Conservation (phyloP, 2,329 filamentous ascomycete species). For the Neonectria magnoliae region DNA sequence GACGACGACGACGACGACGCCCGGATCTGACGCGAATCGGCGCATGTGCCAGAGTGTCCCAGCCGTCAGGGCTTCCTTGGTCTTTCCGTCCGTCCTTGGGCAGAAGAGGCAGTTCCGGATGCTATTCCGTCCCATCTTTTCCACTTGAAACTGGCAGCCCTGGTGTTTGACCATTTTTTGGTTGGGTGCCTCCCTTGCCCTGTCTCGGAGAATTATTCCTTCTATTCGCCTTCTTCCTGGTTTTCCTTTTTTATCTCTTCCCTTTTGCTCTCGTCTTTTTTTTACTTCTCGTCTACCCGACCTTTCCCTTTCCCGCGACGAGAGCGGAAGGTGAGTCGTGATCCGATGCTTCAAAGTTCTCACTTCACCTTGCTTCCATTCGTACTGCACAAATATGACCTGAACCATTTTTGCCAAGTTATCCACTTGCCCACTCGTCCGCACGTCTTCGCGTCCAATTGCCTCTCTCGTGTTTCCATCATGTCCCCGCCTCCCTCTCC, state of each 20-base stretch:
- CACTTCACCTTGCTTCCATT: not conserved
- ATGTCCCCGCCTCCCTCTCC: constrained; percentile 2
- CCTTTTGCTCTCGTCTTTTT: constrained; percentile 4
- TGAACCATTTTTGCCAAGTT: constrained; percentile 5
- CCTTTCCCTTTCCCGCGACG: not conserved
- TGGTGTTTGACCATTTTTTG: not conserved
- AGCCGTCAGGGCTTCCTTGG: too few relatives aligned
- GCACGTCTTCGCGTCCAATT: constrained; percentile 11
- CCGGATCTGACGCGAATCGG: constrained; percentile 40
- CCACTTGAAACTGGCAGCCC: not conserved
- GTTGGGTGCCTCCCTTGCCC: constrained; percentile 13
- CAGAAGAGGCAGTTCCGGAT: not conserved
- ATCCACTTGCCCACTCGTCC: not conserved
- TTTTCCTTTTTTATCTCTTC: constrained; percentile 3
- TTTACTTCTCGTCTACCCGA: not conserved
- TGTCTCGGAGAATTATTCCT: constrained; percentile 26
- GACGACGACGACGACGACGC: constrained; percentile 3
- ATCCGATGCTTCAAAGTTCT: constrained; percentile 1
- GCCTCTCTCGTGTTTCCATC: constrained; percentile 6
- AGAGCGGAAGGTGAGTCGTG: not conserved
- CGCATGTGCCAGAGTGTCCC: constrained; percentile 29
- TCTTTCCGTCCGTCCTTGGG: too few relatives aligned
- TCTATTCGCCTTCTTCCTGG: not conserved
- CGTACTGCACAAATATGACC: constrained; percentile 1
- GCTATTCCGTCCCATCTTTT: not conserved